Evolutionary conservation across 2,329 filamentous ascomycete genomes (phyloP), one percentile per base, ranked within the genome.

Genomic region (Aspergillus fijiensis): DNA sequence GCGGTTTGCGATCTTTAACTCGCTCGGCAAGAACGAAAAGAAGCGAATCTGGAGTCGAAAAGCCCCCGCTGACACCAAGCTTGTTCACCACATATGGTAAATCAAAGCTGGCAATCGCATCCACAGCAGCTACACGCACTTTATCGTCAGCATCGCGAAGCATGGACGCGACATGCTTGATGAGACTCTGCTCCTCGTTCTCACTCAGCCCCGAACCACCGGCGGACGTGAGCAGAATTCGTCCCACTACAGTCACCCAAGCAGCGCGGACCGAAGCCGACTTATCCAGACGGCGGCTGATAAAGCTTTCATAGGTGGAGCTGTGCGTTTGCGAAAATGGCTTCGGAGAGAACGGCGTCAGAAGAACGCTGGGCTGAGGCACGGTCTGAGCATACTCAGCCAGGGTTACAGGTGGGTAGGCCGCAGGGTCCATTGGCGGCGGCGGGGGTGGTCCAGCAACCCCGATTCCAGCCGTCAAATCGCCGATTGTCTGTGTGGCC

Each of bases 401-500:
- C 25, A 78, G 53, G 2, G 71, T 72, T 35, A 80, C 72, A 21
- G 89, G 86, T n/a, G 94, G 94, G 70, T 96, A 97, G 31, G 89
- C 88, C 23, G 89, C 85, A 12, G 94, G 91, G 69, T 97, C 92
- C 70, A 96, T 83, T 1, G 81, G 76, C 10, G 89, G 85, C 6
- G 86, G 79, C 14, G 89, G 85, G 16, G 93, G 92, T 58, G 91
- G 90, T 0, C 94, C 94, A 62, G 93, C 92, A 62, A 94, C 91
- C 53, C 94, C 94, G 72, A 98, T 96, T 5, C 94, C 94, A 47
- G 94, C 89, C 27, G 96, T 89, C 82, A 99, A 93, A 72, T 98
- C 94, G 56, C 96, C 95, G 45, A 99, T 86, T 0, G 95, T 96
- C 75, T 98, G 92, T 0, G 94, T 96, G 2, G 94, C 94, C 59